Percentiles rank a stretch among this genome's conserved stretches.
These are phyloP conservation scores for Musa schizocarpa DNA, from an alignment of 176 grass and related monocot species.

Conservation along the genomic window DNA sequence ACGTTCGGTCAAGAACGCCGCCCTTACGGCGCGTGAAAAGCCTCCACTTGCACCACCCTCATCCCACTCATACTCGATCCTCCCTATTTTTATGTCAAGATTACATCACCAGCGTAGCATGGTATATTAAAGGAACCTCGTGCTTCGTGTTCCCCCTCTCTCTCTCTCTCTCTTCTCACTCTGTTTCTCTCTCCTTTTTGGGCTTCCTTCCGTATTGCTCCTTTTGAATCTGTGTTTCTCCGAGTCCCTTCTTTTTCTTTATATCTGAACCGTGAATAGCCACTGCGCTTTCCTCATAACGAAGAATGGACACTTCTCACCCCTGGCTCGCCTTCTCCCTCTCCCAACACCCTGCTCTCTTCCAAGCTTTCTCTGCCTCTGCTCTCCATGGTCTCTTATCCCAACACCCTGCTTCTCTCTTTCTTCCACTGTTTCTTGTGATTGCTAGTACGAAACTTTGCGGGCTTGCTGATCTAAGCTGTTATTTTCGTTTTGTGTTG, in stretches of 20 bases:
- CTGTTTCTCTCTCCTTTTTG: not conserved
- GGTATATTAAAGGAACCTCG: conserved; percentile 22
- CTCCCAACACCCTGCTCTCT: conserved; percentile 54
- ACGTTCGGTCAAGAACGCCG: conserved; percentile 15
- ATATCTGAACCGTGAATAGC: conserved; percentile 19
- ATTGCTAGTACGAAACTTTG: not conserved
- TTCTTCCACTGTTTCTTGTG: not conserved
- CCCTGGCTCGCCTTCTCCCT: conserved; percentile 95
- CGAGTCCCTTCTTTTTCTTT: conserved; percentile 26
- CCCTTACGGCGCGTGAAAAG: conserved; percentile 1
- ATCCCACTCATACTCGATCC: not conserved
- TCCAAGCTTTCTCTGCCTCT: conserved; percentile 55
- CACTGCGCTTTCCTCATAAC: conserved; percentile 9
- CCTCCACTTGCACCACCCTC: conserved; percentile 1
- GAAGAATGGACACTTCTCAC: conserved; percentile 57
- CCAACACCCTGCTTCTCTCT: not conserved
- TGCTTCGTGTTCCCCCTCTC: conserved; percentile 28
- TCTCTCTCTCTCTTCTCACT: not conserved
- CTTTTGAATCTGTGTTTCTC: conserved; percentile 3
- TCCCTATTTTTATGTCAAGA: conserved; percentile 10
- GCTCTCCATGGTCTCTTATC: conserved; percentile 9
- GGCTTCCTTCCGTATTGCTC: not conserved
- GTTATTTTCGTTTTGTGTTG: not conserved
- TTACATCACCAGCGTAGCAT: not conserved
- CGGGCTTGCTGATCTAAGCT: not conserved